These are phyloP conservation scores for Paraglomus occultum DNA, from an alignment of 192 early-diverging fungal species.

Conservation along the genomic window DNA sequence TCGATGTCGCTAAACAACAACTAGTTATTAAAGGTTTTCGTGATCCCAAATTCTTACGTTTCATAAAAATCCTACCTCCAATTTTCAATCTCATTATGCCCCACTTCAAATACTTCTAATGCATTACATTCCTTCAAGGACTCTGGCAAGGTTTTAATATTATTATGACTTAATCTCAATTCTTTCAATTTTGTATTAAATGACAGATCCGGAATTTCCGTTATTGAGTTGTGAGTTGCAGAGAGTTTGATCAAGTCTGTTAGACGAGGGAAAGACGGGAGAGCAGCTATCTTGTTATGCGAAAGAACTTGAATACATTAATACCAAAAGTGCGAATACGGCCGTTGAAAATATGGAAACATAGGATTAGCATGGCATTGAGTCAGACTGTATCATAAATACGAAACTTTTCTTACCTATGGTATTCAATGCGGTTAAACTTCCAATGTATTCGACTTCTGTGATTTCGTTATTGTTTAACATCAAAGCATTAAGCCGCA, in stretches of 20 bases:
- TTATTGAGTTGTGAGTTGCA: constrained; percentile 69
- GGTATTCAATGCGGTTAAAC: constrained; percentile 62
- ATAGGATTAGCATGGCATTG: too few species aligned
- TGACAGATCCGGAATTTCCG: constrained; percentile 65
- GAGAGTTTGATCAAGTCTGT: constrained; percentile 73
- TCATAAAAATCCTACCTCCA: constrained; percentile 38
- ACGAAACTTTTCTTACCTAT: constrained; percentile 38
- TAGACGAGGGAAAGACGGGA: constrained; percentile 56
- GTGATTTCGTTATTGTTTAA: constrained; percentile 74
- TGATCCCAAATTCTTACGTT: too few species aligned
- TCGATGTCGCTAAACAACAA: constrained; percentile 42
- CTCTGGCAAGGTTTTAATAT: constrained; percentile 59
- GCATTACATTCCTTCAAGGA: constrained; percentile 48
- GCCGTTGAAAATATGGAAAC: too few species aligned
- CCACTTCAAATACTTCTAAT: constrained; percentile 73
- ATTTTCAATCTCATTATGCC: constrained; percentile 60
- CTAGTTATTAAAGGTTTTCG: too few species aligned
- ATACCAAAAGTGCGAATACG: too few species aligned
- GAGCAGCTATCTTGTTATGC: constrained; percentile 64
- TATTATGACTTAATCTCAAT: constrained; percentile 75
- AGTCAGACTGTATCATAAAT: too few species aligned
- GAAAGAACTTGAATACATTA: constrained; percentile 50
- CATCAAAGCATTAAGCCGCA: constrained; percentile 73
- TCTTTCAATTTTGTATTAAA: constrained; percentile 62
- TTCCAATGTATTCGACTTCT: constrained; percentile 61